Conservation (phyloP, 177 flowering plant species). For the Vitis hybrid region DNA sequence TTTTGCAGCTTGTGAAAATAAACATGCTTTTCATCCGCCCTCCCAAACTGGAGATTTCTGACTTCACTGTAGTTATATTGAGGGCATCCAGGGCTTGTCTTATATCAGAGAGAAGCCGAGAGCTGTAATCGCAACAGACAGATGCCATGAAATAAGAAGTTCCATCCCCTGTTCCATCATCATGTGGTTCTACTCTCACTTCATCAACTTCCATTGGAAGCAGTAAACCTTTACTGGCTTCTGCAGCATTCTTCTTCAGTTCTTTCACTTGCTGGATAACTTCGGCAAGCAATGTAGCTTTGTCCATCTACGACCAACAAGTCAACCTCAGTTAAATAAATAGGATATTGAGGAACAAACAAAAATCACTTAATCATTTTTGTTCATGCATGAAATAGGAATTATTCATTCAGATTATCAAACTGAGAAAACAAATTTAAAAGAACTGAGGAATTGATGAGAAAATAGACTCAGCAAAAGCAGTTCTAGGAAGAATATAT, state of each 20-base stretch:
- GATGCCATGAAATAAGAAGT: slow-evolving; percentile 37
- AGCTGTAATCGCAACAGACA: slow-evolving; percentile 56
- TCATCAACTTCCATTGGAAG: slow-evolving; percentile 74
- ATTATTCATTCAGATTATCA: no score
- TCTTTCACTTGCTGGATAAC: slow-evolving; percentile 71
- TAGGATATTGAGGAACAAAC: no score
- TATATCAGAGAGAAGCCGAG: slow-evolving; percentile 51
- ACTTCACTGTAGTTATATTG: slow-evolving; percentile 34
- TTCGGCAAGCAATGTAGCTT: slow-evolving; percentile 82
- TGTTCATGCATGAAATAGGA: no score
- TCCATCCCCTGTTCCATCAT: slow-evolving; percentile 27
- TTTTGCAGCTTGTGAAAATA: slow-evolving; percentile 29
- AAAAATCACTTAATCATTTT: no score
- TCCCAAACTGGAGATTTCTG: slow-evolving; percentile 59
- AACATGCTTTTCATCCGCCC: slow-evolving; percentile 50
- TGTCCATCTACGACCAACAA: slow-evolving; percentile 68
- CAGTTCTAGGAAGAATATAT: no score
- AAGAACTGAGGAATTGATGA: no score
- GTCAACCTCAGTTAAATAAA: background rate
- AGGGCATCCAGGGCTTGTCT: slow-evolving; percentile 41
- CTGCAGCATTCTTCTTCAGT: slow-evolving; percentile 54
- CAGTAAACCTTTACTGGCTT: slow-evolving; percentile 55
- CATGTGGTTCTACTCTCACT: slow-evolving; percentile 52
- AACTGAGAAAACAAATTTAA: no score
- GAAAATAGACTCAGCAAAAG: no score